phyloP scores from a whole-genome alignment of 73 alveolate species.

The Paramecium tetraurelia region DNA sequence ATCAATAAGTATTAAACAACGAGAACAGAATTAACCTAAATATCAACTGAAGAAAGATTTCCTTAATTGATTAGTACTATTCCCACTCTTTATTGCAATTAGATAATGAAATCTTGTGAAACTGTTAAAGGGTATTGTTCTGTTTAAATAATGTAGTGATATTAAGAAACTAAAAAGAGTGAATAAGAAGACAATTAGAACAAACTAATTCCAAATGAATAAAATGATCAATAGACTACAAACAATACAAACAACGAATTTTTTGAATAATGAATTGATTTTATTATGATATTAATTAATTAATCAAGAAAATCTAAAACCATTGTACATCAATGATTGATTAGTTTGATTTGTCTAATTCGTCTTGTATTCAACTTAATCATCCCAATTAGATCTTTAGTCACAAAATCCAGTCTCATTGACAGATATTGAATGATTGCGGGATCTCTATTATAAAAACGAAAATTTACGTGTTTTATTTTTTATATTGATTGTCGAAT shows the following conservation, averaged over 20 bases:
- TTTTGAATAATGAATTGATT: constrained; percentile 31
- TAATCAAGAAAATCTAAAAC: background rate
- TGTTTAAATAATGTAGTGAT: background rate
- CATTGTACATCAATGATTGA: background rate
- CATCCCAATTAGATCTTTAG: background rate
- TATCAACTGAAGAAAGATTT: background rate
- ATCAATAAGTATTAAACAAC: background rate
- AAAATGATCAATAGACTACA: background rate
- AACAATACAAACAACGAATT: constrained; percentile 1
- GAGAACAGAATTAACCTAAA: background rate
- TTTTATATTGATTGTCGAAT: constrained; percentile 25
- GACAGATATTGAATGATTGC: constrained; percentile 31
- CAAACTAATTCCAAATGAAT: background rate
- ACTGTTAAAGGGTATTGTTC: background rate
- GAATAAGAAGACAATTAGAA: background rate
- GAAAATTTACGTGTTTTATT: background rate
- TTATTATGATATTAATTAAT: constrained; percentile 2
- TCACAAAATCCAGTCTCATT: constrained; percentile 28
- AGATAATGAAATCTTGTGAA: constrained; percentile 12
- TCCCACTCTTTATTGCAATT: background rate
- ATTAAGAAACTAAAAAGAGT: background rate
- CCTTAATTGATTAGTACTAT: background rate
- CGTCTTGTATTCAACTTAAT: background rate
- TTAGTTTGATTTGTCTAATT: background rate
- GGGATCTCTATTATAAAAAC: background rate